Evolutionary conservation across 164 flowering plant genomes (phyloP), one percentile per base, ranked within the genome.

Genomic region (Sedum album): DNA sequence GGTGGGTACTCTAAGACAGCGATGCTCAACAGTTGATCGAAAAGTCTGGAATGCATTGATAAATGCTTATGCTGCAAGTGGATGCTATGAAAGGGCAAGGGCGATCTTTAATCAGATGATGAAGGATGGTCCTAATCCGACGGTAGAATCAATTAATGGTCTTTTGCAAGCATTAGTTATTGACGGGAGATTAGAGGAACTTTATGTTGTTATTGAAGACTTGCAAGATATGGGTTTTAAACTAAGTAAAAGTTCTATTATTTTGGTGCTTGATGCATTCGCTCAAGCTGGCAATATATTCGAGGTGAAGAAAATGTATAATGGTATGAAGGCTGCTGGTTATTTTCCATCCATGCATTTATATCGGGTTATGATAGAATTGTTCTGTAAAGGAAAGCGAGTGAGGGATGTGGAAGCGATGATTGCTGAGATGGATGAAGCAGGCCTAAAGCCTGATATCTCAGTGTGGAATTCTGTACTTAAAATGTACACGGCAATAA

Each of bases 261-360:
- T 90, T 36, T 81, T 95, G 79, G 90, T 91, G 89, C 90, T 94
- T 70, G 93, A 90, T 72, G 96, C 99, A 65, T 95, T 91, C 79
- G 91, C 85, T n/a, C 77, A 77, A 66, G 82, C 82, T 1, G 85
- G 96, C 11, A 81, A 90, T 71, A 76, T 91, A 68, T 88, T 86
- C 81, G 99, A 95, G 82, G 96, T 90, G 31, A 90, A 88, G 81
- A 95, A 91, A 73, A 82, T 95, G 79, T 91, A 95, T 71, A 76
- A 80, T 73, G 96, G 99, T 28, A 91, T 95, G 99, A 95, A 82
- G 72, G 95, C 97, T 74, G 91, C 96, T 20, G 99, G 97, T 46
- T 89, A 88, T 81, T 77, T 91, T 69, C 99, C 99, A 31, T 85
- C 90, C 36, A 88, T 95, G 92, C 88, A 90, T 82, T 89, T 90